Evolutionary conservation across 176 grass and related monocot genomes (phyloP), one percentile per base, ranked within the genome.

Genomic region (Secale cereale): DNA sequence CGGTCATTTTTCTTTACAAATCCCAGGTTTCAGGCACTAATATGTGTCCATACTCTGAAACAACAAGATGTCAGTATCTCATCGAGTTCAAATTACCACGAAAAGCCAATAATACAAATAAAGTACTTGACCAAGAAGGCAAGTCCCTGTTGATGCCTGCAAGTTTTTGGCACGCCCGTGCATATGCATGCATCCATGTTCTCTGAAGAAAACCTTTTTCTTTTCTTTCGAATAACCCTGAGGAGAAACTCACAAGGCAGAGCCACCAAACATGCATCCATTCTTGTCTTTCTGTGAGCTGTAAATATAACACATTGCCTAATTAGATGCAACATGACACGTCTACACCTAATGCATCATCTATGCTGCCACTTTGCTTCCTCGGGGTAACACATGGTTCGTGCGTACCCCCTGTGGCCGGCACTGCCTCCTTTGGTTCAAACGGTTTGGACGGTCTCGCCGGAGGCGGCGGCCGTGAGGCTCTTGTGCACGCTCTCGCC

Each of bases 301-400:
- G 15, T 32, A 32, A 64, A 64, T 15, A 64, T 56, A 9, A 5
- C 19, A 12, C 63, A 30, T 45, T 68, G 27, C 54, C 30, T 68
- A 82, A 56, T 82, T 82, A 14, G 17, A 76, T 76, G 43, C 5
- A 76, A 82, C 60, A 87, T 33, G 78, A 82, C 60, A 26, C 60
- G 40, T 67, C 60, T 67, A 82, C 78, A 45, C 78, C 85, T 81
- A 81, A 59, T 68, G 40, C 78, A 33, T 54, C 23, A 19, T 66
- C 26, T 52, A 54, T 52, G 1, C 40, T 52, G 75, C 46, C 65
- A 86, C 67, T 40, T 43, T 60, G 23, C 70, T 43, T 59, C 10
- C 14, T 22, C 2, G 81, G 35, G 48, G 65, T 32, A 45, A 26
- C 70, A 87, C 86, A 77, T 31, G 79, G 59, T 19, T 12, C 43